Conservation (phyloP, 306 rosid genomes). For the Acacia acuminata region DNA sequence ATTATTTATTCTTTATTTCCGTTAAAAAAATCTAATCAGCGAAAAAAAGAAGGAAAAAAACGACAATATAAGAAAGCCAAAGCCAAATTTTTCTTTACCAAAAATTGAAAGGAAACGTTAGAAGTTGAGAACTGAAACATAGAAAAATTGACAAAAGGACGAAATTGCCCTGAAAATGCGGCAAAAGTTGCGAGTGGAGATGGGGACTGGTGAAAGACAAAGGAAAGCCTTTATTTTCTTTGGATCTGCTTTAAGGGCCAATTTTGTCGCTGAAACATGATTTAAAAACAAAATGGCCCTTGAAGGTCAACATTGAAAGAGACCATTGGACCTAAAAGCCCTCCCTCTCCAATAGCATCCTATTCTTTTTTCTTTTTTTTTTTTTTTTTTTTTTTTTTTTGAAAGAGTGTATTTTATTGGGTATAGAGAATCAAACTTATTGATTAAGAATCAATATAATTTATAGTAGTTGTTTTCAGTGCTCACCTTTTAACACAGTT, state of each 20-base stretch:
- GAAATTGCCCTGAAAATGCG: neutral
- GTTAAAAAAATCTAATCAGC: neutral
- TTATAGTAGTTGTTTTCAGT: neutral
- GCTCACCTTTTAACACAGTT: neutral
- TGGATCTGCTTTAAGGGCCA: neutral
- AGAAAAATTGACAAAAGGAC: neutral
- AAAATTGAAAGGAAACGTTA: neutral
- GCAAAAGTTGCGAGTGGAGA: neutral
- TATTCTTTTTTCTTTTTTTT: neutral
- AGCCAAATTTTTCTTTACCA: neutral
- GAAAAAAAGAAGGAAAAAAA: neutral
- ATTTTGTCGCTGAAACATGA: neutral
- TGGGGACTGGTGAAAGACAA: neutral
- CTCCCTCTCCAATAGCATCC: neutral
- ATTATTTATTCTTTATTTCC: neutral
- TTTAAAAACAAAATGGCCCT: neutral
- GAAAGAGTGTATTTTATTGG: neutral
- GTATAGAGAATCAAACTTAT: neutral
- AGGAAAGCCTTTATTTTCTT: neutral
- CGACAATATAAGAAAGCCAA: neutral
- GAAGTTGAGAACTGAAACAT: neutral
- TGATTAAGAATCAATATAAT: neutral
- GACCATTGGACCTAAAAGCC: neutral
- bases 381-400: too few relatives aligned
- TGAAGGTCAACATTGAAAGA: neutral